phyloP scores from a whole-genome alignment of 768 basidiomycete genomes.

The Clitopilus hobsonii region DNA sequence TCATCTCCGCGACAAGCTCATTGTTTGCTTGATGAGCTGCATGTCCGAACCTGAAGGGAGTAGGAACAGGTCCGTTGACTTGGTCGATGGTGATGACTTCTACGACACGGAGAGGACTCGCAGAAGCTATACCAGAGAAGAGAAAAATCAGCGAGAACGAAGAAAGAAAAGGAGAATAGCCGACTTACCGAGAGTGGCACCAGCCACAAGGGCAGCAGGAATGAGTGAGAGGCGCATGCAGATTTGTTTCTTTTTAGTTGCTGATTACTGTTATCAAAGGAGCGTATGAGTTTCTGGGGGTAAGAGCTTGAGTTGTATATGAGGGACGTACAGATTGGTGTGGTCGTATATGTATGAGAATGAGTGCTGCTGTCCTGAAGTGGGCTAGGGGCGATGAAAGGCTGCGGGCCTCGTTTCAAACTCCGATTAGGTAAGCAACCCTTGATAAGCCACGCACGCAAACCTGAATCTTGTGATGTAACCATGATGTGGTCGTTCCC shows the following conservation, averaged over 20 bases:
- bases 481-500: background rate
- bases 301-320: background rate
- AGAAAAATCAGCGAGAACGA: background rate
- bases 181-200: constrained; percentile 29
- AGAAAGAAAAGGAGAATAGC: background rate
- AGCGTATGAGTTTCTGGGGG: background rate
- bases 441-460: background rate
- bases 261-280: background rate
- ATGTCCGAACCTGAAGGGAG: constrained; percentile 37
- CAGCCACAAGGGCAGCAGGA: constrained; percentile 26
- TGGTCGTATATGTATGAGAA: background rate
- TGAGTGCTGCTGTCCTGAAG: background rate
- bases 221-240: constrained; percentile 10
- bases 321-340: background rate
- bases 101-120: constrained; percentile 46
- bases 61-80: constrained; percentile 8
- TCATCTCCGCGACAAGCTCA: constrained; percentile 15
- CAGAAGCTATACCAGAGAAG: constrained; percentile 23
- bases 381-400: background rate
- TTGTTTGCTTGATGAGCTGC: constrained; percentile 26
- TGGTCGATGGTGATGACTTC: constrained; percentile 34
- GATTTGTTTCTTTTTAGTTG: background rate
- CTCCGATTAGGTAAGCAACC: background rate
- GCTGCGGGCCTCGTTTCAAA: constrained; percentile 3
- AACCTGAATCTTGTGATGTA: too few relatives aligned